These are phyloP conservation scores for Thalassiosira mediterranea DNA, from an alignment of 352 stramenopile genomes.

Conservation along the genomic window DNA sequence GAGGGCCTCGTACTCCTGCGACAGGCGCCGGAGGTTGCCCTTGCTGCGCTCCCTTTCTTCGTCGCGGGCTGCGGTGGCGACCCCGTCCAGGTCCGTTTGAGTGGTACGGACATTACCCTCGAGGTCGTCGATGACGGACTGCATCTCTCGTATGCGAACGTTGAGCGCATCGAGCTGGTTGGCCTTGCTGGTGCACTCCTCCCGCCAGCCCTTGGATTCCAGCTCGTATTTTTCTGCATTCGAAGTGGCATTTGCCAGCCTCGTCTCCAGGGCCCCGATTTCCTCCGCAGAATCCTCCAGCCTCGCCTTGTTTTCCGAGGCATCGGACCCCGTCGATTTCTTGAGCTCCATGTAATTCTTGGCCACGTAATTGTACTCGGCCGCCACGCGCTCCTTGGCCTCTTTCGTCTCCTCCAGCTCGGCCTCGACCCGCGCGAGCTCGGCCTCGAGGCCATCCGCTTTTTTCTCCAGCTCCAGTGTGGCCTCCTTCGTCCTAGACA, in stretches of 20 bases:
- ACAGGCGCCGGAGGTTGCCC: constrained; percentile 19
- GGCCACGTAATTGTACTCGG: constrained; percentile 42
- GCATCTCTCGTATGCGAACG: constrained; percentile 15
- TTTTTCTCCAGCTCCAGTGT: neutral
- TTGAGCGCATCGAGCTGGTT: constrained; percentile 19
- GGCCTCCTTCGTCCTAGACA: constrained; percentile 12
- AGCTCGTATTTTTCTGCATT: constrained; percentile 24
- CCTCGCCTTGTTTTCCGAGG: neutral
- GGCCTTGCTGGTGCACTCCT: constrained; percentile 28
- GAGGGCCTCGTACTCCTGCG: constrained; percentile 42
- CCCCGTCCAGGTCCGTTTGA: constrained; percentile 11
- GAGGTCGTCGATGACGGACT: constrained; percentile 25
- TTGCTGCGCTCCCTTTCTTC: constrained; percentile 31
- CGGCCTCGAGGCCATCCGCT: neutral
- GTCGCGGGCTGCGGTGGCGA: neutral
- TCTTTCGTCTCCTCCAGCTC: constrained; percentile 21
- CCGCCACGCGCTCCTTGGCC: constrained; percentile 36
- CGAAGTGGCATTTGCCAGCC: constrained; percentile 6
- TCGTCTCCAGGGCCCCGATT: constrained; percentile 10
- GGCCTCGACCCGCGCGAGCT: neutral
- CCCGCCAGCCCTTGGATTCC: constrained; percentile 25
- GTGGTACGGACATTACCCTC: constrained; percentile 3
- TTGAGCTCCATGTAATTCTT: constrained; percentile 39
- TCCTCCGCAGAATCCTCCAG: neutral
- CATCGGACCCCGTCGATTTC: constrained; percentile 3